Evolutionary conservation across 2,329 filamentous ascomycete species (phyloP), one percentile per base, ranked within the genome.

Genomic region (Blumeria graminis): DNA sequence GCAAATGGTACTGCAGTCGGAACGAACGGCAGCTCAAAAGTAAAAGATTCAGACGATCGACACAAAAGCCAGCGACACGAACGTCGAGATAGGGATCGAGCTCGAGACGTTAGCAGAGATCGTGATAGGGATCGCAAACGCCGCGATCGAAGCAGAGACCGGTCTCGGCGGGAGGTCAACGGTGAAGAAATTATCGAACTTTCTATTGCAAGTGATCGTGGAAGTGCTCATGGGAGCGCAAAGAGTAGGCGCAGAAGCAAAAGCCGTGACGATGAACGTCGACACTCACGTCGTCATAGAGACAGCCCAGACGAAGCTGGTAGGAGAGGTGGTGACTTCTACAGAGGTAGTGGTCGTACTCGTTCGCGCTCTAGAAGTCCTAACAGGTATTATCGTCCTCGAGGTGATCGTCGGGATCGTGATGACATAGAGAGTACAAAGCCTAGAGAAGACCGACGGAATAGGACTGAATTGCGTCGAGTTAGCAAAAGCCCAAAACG

Each of bases 231-330:
- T 68, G 75, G 74, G 68, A 75, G 83, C 72, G 80, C 84, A 70
- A 85, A 81, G 75, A 86, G 84, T 76, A 83, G 81, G 73, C 83
- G 81, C 67, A 78, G 84, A 73, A 87, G 83, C 70, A 78, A 79
- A 70, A 88, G 83, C 69, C 81, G 82, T 66, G 84, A 87, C 69
- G 80, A 80, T 71, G 82, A 84, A 63, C 78, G 80, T 68, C 80
- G 81, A 71, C 77, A 81, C 71, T 78, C 80, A 73, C 82, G 82
- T 67, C 81, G 82, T 69, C 76, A 82, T 69, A 81, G 81, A 74
- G 77, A 74, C 57, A 71, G 70, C 55, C 65, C 64, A 34, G 73
- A 74, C 59, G 71, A 71, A 52, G 62, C 58, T 50, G 67, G 71
- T 61, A 72, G 72, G 56, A 70, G 70, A 59, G 70, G 69, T 64